Percentiles rank a stretch among this genome's conserved stretches.
phyloP scores from a whole-genome alignment of 2,329 filamentous ascomycete genomes.

The Apiospora phragmitis region DNA sequence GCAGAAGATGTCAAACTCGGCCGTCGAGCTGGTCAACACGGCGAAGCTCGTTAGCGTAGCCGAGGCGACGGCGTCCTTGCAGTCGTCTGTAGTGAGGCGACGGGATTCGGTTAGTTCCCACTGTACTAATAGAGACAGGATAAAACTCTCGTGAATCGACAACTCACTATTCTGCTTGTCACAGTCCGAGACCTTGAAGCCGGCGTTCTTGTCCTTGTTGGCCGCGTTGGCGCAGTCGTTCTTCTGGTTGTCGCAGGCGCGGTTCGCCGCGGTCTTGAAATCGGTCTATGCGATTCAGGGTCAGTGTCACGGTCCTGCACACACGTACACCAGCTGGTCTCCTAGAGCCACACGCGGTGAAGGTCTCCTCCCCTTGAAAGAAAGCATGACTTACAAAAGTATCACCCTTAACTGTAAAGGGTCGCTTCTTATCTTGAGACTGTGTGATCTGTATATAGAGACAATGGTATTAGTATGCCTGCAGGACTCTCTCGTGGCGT shows the following conservation, averaged over 20 bases:
- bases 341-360: not conserved
- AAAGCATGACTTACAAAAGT: conserved; percentile 49
- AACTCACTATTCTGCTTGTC: conserved; percentile 43
- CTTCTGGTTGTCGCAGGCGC: conserved; percentile 51
- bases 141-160: not conserved
- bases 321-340: not conserved
- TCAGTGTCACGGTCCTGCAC: not conserved
- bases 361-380: too few species aligned
- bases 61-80: conserved; percentile 35
- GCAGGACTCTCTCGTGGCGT: not conserved
- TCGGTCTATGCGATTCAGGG: conserved; percentile 33
- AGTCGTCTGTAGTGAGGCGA: conserved; percentile 33
- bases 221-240: conserved; percentile 46
- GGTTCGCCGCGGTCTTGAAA: conserved; percentile 41
- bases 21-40: conserved; percentile 39
- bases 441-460: conserved; percentile 35
- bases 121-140: too few species aligned
- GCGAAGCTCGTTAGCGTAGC: conserved; percentile 33
- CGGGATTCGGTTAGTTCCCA: not conserved
- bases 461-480: not conserved
- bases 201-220: conserved; percentile 34
- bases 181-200: conserved; percentile 44
- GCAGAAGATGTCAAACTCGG: conserved; percentile 49
- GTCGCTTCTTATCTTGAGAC: conserved; percentile 39
- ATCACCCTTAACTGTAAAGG: conserved; percentile 44